These are phyloP conservation scores for Populus alba DNA, from an alignment of 345 rosid genomes.

Conservation along the genomic window DNA sequence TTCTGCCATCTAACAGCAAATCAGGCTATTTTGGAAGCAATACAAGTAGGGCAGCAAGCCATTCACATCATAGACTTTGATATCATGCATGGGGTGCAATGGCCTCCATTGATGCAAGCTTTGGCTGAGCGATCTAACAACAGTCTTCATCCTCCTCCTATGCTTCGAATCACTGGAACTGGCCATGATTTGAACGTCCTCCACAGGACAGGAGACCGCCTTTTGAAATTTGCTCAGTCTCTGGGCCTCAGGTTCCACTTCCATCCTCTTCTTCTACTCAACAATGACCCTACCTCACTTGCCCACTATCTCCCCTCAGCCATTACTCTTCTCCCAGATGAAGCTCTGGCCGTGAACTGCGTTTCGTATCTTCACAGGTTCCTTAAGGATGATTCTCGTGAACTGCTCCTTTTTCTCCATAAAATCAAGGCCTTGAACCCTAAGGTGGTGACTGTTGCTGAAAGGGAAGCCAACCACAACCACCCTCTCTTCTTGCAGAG, in stretches of 20 bases:
- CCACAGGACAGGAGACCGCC: slow-evolving; percentile 80
- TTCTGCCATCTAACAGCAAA: slow-evolving; percentile 92
- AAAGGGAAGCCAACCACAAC: slow-evolving; percentile 75
- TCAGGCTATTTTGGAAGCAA: slow-evolving; percentile 84
- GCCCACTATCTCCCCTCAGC: slow-evolving; percentile 45
- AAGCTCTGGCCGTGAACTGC: slow-evolving; percentile 75
- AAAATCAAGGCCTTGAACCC: slow-evolving; percentile 69
- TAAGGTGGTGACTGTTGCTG: slow-evolving; percentile 71
- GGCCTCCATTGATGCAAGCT: slow-evolving; percentile 99
- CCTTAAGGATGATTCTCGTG: slow-evolving; percentile 47
- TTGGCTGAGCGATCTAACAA: slow-evolving; percentile 59
- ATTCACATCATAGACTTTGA: slow-evolving; percentile 89
- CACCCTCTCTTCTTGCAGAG: slow-evolving; percentile 61
- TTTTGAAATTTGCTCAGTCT: slow-evolving; percentile 69
- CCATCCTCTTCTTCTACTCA: slow-evolving; percentile 59
- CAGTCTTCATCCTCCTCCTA: slow-evolving; percentile 47
- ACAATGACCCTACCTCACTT: slow-evolving; percentile 46
- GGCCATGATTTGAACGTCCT: slow-evolving; percentile 61
- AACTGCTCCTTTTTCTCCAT: slow-evolving; percentile 51
- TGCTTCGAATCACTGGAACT: slow-evolving; percentile 79
- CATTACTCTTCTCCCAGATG: slow-evolving; percentile 53
- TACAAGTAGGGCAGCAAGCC: slow-evolving; percentile 48
- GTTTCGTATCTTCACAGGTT: slow-evolving; percentile 63
- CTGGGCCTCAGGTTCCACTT: slow-evolving; percentile 78
- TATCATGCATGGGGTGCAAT: slow-evolving; percentile 95